Conservation (phyloP, 176 grass and related monocot genomes). For the Echinochloa phyllopogon region DNA sequence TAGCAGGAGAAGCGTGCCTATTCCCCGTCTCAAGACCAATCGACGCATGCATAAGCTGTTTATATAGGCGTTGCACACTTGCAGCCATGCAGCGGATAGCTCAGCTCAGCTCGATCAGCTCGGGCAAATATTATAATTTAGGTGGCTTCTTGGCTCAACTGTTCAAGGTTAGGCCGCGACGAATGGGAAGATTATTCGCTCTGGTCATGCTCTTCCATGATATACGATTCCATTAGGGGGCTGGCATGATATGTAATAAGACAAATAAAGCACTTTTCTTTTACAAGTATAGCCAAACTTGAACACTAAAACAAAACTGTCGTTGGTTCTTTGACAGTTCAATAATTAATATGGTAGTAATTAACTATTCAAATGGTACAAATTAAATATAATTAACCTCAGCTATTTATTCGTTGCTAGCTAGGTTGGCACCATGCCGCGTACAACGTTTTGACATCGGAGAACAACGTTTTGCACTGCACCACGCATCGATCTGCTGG, state of each 20-base stretch:
- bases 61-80: background rate
- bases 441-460: background rate
- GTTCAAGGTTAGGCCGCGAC: background rate
- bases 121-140: background rate
- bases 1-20: background rate
- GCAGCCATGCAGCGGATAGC: background rate
- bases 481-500: background rate
- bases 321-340: background rate
- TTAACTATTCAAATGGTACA: background rate
- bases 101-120: background rate
- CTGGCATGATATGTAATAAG: background rate
- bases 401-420: background rate
- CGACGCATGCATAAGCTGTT: background rate
- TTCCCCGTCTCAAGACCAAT: background rate
- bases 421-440: background rate
- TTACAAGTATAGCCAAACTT: background rate
- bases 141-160: background rate
- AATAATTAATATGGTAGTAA: background rate
- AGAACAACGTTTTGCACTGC: background rate
- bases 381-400: background rate
- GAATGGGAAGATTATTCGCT: background rate
- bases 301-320: background rate
- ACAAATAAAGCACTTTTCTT: background rate
- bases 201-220: background rate
- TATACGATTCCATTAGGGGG: background rate